phyloP scores from a whole-genome alignment of 2,329 filamentous ascomycete species.

The Aulographum hederae region DNA sequence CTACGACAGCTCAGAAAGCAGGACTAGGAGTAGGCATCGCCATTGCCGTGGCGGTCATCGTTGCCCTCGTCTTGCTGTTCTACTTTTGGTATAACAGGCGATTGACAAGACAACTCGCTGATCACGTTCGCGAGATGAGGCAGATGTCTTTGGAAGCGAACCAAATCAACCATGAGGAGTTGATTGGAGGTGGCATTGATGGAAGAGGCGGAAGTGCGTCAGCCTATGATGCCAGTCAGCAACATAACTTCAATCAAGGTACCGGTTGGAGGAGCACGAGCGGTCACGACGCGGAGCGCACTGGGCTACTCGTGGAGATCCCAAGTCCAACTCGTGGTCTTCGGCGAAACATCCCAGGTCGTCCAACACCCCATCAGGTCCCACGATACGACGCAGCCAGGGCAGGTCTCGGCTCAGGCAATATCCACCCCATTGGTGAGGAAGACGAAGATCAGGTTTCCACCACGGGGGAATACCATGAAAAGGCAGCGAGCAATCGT shows the following conservation, averaged over 20 bases:
- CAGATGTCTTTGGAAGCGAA: slow-evolving; percentile 32
- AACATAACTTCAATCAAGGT: not conserved
- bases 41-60: slow-evolving; percentile 23
- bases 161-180: slow-evolving; percentile 15
- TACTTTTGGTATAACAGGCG: slow-evolving; percentile 29
- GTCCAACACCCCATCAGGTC: slow-evolving; percentile 17
- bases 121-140: slow-evolving; percentile 35
- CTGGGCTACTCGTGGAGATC: slow-evolving; percentile 26
- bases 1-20: slow-evolving; percentile 25
- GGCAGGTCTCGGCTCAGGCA: slow-evolving; percentile 29
- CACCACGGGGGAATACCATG: not conserved
- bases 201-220: not conserved
- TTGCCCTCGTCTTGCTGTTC: slow-evolving; percentile 19
- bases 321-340: slow-evolving; percentile 29
- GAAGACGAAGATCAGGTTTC: slow-evolving; percentile 33
- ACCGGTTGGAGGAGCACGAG: not conserved
- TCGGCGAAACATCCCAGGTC: slow-evolving; percentile 19
- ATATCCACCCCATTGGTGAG: slow-evolving; percentile 46
- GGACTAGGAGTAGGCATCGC: slow-evolving; percentile 26
- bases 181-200: slow-evolving; percentile 2
- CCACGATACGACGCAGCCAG: slow-evolving; percentile 30
- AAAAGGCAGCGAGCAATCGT: slow-evolving; percentile 8
- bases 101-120: slow-evolving; percentile 19
- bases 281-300: slow-evolving; percentile 21
- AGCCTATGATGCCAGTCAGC: not conserved